phyloP scores from a whole-genome alignment of 371 early-diverging fungal species.

The Batrachochytrium dendrobatidis region DNA sequence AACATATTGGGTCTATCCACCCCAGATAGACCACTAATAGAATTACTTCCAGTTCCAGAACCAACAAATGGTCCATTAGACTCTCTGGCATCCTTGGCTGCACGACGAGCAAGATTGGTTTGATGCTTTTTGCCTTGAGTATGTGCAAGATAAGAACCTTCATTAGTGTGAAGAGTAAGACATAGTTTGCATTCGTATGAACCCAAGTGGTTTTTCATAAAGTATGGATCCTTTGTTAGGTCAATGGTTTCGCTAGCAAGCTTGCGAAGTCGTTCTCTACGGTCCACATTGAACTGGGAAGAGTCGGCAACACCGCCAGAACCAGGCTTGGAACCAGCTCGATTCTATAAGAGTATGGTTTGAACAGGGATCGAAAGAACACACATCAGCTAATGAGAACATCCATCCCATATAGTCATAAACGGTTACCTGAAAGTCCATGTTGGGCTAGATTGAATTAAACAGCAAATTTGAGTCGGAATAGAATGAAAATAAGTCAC shows the following conservation, averaged over 20 bases:
- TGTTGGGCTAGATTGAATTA: too few relatives aligned
- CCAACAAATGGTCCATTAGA: conserved; percentile 12
- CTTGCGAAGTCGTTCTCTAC: conserved; percentile 90
- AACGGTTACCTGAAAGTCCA: too few relatives aligned
- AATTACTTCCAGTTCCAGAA: conserved; percentile 16
- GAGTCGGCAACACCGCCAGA: conserved; percentile 80
- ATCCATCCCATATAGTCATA: too few relatives aligned
- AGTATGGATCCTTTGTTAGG: conserved; percentile 94
- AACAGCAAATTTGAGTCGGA: too few relatives aligned
- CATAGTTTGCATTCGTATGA: conserved; percentile 94
- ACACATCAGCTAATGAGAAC: too few relatives aligned
- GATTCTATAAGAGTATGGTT: conserved; percentile 50
- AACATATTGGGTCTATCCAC: conserved; percentile 4
- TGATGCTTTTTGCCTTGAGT: conserved; percentile 99
- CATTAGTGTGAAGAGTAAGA: conserved; percentile 90
- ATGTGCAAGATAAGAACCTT: conserved; percentile 94
- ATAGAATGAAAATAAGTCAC: too few relatives aligned
- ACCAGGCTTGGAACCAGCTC: conserved; percentile 89
- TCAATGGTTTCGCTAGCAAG: conserved; percentile 96
- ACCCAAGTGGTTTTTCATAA: conserved; percentile 96
- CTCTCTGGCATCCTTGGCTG: conserved; percentile 84
- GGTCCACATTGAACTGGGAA: conserved; percentile 84
- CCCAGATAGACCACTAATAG: background rate
- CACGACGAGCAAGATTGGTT: conserved; percentile 87
- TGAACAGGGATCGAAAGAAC: too few relatives aligned